Percentiles rank a stretch among this genome's conserved stretches.
These are phyloP conservation scores for Boletus subcaerulescens DNA, from an alignment of 768 basidiomycete species.

Conservation along the genomic window DNA sequence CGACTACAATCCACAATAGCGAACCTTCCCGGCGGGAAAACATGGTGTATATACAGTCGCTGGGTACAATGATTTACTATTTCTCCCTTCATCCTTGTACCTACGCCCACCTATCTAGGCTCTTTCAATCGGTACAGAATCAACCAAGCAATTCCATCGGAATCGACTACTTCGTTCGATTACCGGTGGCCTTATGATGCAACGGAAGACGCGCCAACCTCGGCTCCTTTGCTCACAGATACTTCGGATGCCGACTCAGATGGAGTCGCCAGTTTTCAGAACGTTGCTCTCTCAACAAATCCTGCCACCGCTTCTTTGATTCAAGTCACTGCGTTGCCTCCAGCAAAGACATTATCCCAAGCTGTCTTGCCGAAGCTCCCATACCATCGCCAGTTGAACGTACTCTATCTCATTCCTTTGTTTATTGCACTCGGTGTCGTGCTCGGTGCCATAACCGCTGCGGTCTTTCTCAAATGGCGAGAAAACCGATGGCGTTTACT, in stretches of 20 bases:
- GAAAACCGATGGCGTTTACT: background rate
- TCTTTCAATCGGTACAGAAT: constrained; percentile 6
- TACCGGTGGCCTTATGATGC: constrained; percentile 40
- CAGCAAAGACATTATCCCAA: constrained; percentile 16
- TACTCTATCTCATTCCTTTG: constrained; percentile 27
- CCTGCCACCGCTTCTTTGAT: constrained; percentile 22
- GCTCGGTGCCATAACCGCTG: constrained; percentile 18
- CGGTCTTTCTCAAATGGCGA: constrained; percentile 12
- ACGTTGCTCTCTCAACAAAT: constrained; percentile 4
- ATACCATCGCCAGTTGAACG: constrained; percentile 22
- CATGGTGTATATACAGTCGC: constrained; percentile 21
- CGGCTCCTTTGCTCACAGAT: constrained; percentile 4
- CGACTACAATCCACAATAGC: constrained; percentile 31
- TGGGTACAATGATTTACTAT: constrained; percentile 11
- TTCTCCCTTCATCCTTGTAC: background rate
- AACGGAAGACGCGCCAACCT: constrained; percentile 19
- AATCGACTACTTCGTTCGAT: constrained; percentile 25
- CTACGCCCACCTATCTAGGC: constrained; percentile 7
- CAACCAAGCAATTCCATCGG: constrained; percentile 14
- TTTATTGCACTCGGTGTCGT: constrained; percentile 26
- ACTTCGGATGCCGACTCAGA: background rate
- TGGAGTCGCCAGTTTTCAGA: background rate
- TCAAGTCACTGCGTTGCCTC: constrained; percentile 35
- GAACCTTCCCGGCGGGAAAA: background rate
- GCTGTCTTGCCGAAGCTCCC: constrained; percentile 15